Conservation (phyloP, 371 early-diverging fungal species). For the Mucor racemosus region DNA sequence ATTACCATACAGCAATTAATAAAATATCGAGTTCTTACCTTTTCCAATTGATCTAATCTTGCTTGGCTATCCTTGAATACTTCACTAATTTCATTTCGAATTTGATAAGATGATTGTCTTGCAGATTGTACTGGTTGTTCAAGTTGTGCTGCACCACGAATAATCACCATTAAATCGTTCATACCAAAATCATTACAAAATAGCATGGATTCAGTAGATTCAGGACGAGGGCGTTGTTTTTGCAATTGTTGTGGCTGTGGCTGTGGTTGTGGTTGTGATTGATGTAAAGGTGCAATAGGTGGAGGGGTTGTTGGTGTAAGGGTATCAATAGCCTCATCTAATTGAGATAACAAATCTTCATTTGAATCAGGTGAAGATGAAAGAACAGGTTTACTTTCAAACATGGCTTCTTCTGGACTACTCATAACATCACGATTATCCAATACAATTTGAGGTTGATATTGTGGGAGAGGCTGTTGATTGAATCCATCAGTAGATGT, state of each 20-base stretch:
- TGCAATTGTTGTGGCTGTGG: background rate
- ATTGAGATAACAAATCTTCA: constrained; percentile 16
- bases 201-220: constrained; percentile 42
- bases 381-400: constrained; percentile 2
- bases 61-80: constrained; percentile 44
- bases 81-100: constrained; percentile 45
- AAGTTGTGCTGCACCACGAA: constrained; percentile 44
- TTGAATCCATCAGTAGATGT: constrained; percentile 21
- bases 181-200: constrained; percentile 56
- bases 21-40: constrained; percentile 26
- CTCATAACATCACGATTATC: constrained; percentile 8
- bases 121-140: background rate
- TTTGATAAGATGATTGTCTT: constrained; percentile 3
- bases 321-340: constrained; percentile 28
- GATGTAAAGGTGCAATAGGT: background rate
- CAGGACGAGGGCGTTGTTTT: constrained; percentile 15
- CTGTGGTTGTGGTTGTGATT: background rate
- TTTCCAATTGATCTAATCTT: constrained; percentile 52
- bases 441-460: constrained; percentile 19
- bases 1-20: no score
- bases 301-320: constrained; percentile 10
- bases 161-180: constrained; percentile 55
- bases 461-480: constrained; percentile 14
- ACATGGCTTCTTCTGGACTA: constrained; percentile 22
- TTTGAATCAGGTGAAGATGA: constrained; percentile 11